Percentiles rank a stretch among this genome's conserved stretches.
Conservation (phyloP, 768 basidiomycete species). For the Tylopilus rubrobrunneus region DNA sequence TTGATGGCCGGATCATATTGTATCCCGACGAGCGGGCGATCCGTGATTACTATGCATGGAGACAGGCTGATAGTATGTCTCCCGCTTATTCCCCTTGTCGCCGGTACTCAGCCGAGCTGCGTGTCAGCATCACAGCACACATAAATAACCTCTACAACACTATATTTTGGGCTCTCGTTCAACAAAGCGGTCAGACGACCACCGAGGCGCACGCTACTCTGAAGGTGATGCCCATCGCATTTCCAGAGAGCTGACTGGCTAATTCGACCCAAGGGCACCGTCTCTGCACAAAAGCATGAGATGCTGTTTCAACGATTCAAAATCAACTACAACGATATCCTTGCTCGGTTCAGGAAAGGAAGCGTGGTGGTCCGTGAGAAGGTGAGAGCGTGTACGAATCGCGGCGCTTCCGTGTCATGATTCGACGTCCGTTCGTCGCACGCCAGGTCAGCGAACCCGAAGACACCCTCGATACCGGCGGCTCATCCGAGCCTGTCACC, state of each 20-base stretch:
- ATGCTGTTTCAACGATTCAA: conserved; percentile 77
- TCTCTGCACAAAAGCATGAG: conserved; percentile 89
- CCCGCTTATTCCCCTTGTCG: background rate
- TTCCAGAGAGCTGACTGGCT: background rate
- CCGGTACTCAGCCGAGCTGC: conserved; percentile 14
- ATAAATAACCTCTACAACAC: conserved; percentile 99
- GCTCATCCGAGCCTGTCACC: background rate
- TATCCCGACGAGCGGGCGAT: conserved; percentile 74
- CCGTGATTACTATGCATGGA: conserved; percentile 93
- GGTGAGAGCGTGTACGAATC: conserved; percentile 27
- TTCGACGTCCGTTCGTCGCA: background rate
- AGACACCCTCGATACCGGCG: background rate
- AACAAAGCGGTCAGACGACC: conserved; percentile 72
- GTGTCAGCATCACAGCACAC: conserved; percentile 59
- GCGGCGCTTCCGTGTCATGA: background rate
- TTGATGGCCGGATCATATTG: conserved; percentile 83
- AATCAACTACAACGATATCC: conserved; percentile 83
- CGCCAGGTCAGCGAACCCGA: conserved; percentile 9
- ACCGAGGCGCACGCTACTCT: conserved; percentile 80
- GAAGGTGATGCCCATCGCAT: conserved; percentile 42
- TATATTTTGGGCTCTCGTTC: conserved; percentile 89
- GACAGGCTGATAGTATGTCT: conserved; percentile 88
- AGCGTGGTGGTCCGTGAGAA: conserved; percentile 73
- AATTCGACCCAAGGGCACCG: conserved; percentile 62
- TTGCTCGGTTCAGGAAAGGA: conserved; percentile 76